Evolutionary conservation across 768 basidiomycete genomes (phyloP).

Genomic region (Chalciporus chontae): DNA sequence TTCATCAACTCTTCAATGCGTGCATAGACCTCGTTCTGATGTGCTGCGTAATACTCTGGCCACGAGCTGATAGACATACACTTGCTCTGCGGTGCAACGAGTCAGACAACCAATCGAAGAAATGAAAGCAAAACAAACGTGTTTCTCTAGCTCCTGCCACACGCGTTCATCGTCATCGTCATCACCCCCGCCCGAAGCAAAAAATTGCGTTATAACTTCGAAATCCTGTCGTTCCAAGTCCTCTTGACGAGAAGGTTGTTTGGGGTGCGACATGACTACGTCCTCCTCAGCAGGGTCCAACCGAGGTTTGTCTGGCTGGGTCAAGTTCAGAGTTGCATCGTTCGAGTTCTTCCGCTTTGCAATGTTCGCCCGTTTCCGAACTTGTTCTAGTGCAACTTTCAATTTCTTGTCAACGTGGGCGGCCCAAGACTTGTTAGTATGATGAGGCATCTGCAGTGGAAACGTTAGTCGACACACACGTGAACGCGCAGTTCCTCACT

Average conservation of each 20-base stretch:
- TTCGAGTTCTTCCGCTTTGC: slow-evolving; percentile 40
- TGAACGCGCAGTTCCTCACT: slow-evolving; percentile 31
- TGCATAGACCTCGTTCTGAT: slow-evolving; percentile 39
- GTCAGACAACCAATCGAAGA: slow-evolving; percentile 1
- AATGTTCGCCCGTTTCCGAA: slow-evolving; percentile 50
- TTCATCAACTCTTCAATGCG: slow-evolving; percentile 36
- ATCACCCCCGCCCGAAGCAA: slow-evolving; percentile 49
- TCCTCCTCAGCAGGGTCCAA: background rate
- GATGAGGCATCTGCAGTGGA: slow-evolving; percentile 56
- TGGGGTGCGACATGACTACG: background rate
- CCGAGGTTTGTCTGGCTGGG: background rate
- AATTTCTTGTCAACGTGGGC: slow-evolving; percentile 33
- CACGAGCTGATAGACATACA: slow-evolving; percentile 44
- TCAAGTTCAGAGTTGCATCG: background rate
- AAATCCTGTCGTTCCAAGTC: slow-evolving; percentile 39
- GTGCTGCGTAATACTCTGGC: slow-evolving; percentile 49
- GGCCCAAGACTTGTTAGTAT: slow-evolving; percentile 49
- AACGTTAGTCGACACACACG: background rate
- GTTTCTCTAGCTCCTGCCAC: slow-evolving; percentile 46
- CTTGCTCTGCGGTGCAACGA: slow-evolving; percentile 28
- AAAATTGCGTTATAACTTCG: slow-evolving; percentile 50
- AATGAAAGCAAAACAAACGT: slow-evolving; percentile 34
- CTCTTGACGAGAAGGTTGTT: slow-evolving; percentile 5
- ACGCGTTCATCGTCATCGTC: slow-evolving; percentile 45
- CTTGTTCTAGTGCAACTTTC: slow-evolving; percentile 40